phyloP scores from a whole-genome alignment of 2,329 filamentous ascomycete species.

The Colletotrichum sp. region DNA sequence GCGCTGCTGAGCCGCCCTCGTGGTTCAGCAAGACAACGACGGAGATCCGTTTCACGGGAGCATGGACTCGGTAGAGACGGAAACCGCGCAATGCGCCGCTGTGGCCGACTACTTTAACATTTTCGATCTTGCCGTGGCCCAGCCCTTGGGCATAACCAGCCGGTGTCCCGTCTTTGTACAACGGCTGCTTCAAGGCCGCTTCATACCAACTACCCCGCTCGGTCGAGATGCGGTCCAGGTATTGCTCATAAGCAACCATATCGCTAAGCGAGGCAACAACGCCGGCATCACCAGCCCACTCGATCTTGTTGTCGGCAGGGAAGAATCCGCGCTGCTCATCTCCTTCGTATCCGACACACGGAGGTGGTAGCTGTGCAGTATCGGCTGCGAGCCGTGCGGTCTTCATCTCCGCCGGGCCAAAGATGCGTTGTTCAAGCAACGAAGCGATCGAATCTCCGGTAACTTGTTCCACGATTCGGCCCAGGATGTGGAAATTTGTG shows the following conservation, averaged over 20 bases:
- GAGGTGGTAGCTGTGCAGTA: constrained; percentile 41
- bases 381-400: constrained; percentile 42
- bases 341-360: constrained; percentile 49
- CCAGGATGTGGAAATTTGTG: constrained; percentile 46
- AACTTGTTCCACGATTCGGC: constrained; percentile 40
- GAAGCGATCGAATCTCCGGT: constrained; percentile 37
- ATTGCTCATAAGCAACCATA: constrained; percentile 50
- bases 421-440: constrained; percentile 40
- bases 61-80: constrained; percentile 38
- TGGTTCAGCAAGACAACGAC: constrained; percentile 46
- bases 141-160: constrained; percentile 44
- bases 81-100: constrained; percentile 47
- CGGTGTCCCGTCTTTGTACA: constrained; percentile 34
- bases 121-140: constrained; percentile 27
- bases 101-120: constrained; percentile 37
- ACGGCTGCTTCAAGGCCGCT: constrained; percentile 14
- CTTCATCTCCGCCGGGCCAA: constrained; percentile 45
- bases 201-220: constrained; percentile 39
- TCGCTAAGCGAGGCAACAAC: constrained; percentile 47
- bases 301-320: constrained; percentile 42
- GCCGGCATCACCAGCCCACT: constrained; percentile 52
- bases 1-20: constrained; percentile 32
- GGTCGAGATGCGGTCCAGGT: constrained; percentile 35
- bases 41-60: constrained; percentile 37
- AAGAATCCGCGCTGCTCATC: constrained; percentile 39